Conservation (phyloP, 2,329 filamentous ascomycete species). For the Alternaria conjuncta region DNA sequence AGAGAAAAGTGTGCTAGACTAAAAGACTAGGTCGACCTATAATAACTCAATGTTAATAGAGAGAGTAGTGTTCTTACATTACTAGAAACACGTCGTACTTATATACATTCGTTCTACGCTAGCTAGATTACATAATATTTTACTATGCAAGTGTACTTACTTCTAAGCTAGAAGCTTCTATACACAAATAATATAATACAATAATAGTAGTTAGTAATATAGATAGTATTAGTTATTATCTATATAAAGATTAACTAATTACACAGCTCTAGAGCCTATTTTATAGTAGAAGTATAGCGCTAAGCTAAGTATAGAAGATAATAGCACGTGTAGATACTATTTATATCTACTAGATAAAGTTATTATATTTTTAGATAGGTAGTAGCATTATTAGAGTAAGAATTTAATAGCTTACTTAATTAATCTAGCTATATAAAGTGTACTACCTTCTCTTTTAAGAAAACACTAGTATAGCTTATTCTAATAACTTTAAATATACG, state of each 20-base stretch:
- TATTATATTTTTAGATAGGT: background rate
- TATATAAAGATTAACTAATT: background rate
- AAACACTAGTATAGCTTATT: background rate
- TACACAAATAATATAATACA: accelerated
- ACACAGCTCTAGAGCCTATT: background rate
- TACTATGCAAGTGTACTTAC: background rate
- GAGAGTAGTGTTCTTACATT: background rate
- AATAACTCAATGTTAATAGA: background rate
- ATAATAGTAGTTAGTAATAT: background rate
- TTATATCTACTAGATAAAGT: background rate
- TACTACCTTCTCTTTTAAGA: background rate
- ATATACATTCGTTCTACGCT: background rate
- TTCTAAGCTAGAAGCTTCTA: accelerated
- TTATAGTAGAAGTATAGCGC: background rate
- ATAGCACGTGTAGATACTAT: background rate
- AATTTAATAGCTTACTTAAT: background rate
- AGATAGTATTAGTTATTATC: background rate
- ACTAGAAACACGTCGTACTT: background rate
- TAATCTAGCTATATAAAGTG: accelerated
- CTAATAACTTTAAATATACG: background rate
- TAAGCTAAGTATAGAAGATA: background rate
- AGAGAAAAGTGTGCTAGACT: background rate
- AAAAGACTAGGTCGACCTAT: background rate
- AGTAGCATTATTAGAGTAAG: background rate
- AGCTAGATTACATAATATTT: background rate